Conservation (phyloP, 306 rosid species). For the Vigna trinervia region DNA sequence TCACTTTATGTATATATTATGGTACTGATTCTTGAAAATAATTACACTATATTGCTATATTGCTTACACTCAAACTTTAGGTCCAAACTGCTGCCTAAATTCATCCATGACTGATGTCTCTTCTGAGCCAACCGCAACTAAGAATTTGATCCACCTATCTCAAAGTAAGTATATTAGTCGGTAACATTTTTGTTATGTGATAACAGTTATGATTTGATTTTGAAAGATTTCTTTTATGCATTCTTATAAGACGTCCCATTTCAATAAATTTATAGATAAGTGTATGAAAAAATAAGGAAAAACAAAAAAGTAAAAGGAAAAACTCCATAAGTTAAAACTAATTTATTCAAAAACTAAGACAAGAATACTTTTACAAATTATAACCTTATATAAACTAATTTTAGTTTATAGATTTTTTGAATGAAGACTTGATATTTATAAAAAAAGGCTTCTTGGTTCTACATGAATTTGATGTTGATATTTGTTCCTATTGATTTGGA, state of each 20-base stretch:
- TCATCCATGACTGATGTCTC: conserved; percentile 53
- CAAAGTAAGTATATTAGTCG: conserved; percentile 61
- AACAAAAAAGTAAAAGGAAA: too few species aligned
- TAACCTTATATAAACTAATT: too few species aligned
- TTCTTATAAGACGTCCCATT: background rate
- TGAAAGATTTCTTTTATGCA: background rate
- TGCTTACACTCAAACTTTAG: conserved; percentile 46
- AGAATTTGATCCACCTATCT: conserved; percentile 77
- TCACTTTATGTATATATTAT: background rate
- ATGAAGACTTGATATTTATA: too few species aligned
- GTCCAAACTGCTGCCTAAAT: conserved; percentile 79
- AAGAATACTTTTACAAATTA: too few species aligned
- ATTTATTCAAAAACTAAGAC: too few species aligned
- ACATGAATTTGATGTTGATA: conserved; percentile 1
- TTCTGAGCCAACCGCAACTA: conserved; percentile 82
- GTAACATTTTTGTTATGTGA: background rate
- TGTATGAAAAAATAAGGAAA: too few species aligned
- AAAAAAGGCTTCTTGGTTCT: too few species aligned
- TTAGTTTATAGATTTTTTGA: too few species aligned
- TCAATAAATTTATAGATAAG: too few species aligned
- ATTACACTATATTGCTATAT: background rate
- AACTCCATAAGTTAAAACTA: too few species aligned
- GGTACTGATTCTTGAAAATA: background rate
- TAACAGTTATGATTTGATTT: background rate
- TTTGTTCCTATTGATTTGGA: conserved; percentile 16